A percentile compares a stretch with the other conserved stretches of the same genome.
Evolutionary conservation across 148 eudicot genomes (phyloP).

Genomic region (Spergularia marina): DNA sequence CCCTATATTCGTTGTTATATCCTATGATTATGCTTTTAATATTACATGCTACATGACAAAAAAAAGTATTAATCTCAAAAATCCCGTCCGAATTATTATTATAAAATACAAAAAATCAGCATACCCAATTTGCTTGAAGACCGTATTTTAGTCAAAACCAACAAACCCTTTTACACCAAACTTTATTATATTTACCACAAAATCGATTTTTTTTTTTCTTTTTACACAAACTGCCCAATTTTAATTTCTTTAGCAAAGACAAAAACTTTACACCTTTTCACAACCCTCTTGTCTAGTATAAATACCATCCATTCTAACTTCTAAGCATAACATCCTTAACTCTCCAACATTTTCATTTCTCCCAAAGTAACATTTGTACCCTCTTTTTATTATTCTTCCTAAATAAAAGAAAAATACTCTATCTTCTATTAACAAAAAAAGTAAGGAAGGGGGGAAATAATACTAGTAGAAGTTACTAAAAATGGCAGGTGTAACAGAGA

Average conservation of each 20-base stretch:
- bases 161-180: neutral
- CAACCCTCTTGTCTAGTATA: constrained; percentile 28
- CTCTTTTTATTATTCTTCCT: neutral
- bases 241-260: constrained; percentile 14
- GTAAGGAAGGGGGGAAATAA: neutral
- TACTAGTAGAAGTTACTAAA: neutral
- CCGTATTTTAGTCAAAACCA: constrained; percentile 27
- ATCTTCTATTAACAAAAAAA: neutral
- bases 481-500: constrained; percentile 28
- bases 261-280: constrained; percentile 32
- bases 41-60: constrained; percentile 33
- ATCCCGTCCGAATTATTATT: neutral
- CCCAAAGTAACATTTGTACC: constrained; percentile 1
- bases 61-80: constrained; percentile 16
- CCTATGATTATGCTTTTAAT: constrained; percentile 3
- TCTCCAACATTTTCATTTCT: constrained; percentile 4
- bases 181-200: neutral
- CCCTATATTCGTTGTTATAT: constrained; percentile 5
- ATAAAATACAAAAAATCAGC: neutral
- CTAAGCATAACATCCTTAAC: constrained; percentile 19
- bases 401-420: neutral
- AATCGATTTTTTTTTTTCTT: neutral
- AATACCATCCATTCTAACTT: constrained; percentile 17
- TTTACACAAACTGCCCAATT: neutral
- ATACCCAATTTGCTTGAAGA: constrained; percentile 28